Evolutionary conservation across 1,284 basidiomycete genomes (phyloP).

Genomic region (Sporisorium sorghi): DNA sequence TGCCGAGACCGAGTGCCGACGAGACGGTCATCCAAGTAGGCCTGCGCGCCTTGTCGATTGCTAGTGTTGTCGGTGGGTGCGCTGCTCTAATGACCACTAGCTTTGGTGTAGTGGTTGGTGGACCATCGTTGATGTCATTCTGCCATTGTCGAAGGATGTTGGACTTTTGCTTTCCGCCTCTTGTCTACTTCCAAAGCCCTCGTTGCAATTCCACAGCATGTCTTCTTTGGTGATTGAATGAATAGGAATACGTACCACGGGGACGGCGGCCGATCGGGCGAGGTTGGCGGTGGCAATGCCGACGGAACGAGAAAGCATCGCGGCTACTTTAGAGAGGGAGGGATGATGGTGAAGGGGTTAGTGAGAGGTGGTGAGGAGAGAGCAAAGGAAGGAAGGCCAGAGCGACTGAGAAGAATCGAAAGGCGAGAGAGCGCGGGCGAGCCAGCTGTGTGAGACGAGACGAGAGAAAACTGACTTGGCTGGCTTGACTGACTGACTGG

Average conservation of each 20-base stretch:
- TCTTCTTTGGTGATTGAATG: not conserved
- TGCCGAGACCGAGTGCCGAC: not conserved
- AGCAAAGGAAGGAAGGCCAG: slow-evolving; percentile 6
- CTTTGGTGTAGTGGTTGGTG: not conserved
- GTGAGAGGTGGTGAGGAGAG: slow-evolving; percentile 34
- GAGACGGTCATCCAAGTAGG: not conserved
- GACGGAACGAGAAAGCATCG: slow-evolving; percentile 67
- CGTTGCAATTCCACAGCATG: slow-evolving; percentile 12
- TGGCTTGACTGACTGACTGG: no score
- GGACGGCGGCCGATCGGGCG: slow-evolving; percentile 62
- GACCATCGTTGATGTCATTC: not conserved
- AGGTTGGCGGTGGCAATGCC: slow-evolving; percentile 67
- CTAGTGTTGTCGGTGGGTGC: not conserved
- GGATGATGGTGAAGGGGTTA: slow-evolving; percentile 21
- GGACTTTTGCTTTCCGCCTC: no score
- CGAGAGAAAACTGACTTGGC: slow-evolving; percentile 1
- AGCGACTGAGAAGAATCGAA: slow-evolving; percentile 30
- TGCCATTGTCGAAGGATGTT: no score
- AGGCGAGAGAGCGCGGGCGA: slow-evolving; percentile 16
- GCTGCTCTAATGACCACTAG: not conserved
- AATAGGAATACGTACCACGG: slow-evolving; percentile 59
- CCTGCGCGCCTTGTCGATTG: not conserved
- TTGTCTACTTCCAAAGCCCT: no score
- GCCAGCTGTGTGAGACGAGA: slow-evolving; percentile 17
- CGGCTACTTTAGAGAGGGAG: slow-evolving; percentile 33